phyloP scores from a whole-genome alignment of 257 asterid species.

The Solanum peruvianum region DNA sequence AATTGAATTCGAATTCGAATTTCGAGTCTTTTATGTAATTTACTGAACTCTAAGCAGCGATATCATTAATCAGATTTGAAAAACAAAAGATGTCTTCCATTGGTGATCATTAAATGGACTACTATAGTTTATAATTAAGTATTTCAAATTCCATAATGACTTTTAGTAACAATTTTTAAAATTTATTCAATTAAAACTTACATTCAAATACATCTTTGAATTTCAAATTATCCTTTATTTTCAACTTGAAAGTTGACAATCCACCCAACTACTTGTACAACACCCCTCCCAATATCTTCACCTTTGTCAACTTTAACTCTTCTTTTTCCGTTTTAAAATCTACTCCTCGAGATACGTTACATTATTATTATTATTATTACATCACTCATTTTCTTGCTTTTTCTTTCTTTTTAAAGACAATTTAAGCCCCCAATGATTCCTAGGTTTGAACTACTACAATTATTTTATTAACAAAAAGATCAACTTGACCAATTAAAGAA shows the following conservation, averaged over 20 bases:
- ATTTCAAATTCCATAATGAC: neutral
- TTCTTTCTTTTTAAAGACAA: neutral
- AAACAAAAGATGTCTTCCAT: neutral
- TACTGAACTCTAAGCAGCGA: neutral
- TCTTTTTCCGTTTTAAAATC: neutral
- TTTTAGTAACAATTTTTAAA: no score
- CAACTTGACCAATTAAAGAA: neutral
- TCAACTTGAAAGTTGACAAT: neutral
- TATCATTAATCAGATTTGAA: neutral
- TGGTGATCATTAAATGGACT: neutral
- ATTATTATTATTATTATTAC: neutral
- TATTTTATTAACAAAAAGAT: neutral
- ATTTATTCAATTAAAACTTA: neutral
- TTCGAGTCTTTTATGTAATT: fast-evolving
- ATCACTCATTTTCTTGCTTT: neutral
- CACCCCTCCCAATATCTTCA: neutral
- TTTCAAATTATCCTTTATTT: neutral
- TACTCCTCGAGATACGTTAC: neutral
- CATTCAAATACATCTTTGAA: neutral
- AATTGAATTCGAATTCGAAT: neutral
- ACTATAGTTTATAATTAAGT: neutral
- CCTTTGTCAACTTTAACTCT: neutral
- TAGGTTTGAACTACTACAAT: neutral
- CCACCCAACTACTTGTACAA: neutral
- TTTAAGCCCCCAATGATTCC: neutral